A percentile compares a stretch with the other conserved stretches of the same genome.
These are phyloP conservation scores for Colletotrichum neosansevieriae DNA, from an alignment of 2,329 filamentous ascomycete species.

Conservation along the genomic window DNA sequence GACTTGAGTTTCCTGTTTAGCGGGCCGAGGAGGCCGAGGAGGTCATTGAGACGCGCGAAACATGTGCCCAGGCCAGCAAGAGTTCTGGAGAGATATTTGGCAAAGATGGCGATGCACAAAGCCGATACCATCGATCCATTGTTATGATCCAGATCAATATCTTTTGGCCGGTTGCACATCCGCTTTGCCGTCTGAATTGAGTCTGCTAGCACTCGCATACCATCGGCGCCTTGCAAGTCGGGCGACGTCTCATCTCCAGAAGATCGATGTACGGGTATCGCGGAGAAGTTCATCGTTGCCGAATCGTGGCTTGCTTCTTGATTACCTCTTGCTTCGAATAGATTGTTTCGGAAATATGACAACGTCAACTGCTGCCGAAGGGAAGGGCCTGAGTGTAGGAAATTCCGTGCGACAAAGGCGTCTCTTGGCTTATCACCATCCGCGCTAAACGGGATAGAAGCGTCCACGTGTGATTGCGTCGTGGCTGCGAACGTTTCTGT, in stretches of 20 bases:
- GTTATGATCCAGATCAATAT: constrained; percentile 26
- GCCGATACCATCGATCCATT: constrained; percentile 3
- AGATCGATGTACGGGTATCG: background rate
- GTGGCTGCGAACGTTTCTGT: constrained; percentile 16
- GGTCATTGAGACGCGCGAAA: background rate
- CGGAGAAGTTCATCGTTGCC: background rate
- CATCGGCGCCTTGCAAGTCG: background rate
- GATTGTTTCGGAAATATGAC: constrained; percentile 11
- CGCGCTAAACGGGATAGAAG: constrained; percentile 5
- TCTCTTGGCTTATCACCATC: constrained; percentile 2
- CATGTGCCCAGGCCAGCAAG: background rate
- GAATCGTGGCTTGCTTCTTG: constrained; percentile 27
- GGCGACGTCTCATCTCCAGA: background rate
- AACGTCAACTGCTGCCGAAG: constrained; percentile 4
- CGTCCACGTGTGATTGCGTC: constrained; percentile 2
- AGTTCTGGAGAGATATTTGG: background rate
- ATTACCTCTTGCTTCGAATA: constrained; percentile 8
- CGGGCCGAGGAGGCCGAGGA: too few relatives aligned
- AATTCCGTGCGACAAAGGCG: constrained; percentile 16
- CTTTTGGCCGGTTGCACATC: background rate
- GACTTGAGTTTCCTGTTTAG: too few relatives aligned
- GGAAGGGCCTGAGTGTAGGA: background rate
- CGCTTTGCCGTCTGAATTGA: constrained; percentile 17
- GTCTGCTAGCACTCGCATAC: constrained; percentile 21
- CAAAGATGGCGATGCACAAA: constrained; percentile 5